Evolutionary conservation across 768 basidiomycete species (phyloP), one percentile per base, ranked within the genome.

Genomic region (Tulasnella sp.): DNA sequence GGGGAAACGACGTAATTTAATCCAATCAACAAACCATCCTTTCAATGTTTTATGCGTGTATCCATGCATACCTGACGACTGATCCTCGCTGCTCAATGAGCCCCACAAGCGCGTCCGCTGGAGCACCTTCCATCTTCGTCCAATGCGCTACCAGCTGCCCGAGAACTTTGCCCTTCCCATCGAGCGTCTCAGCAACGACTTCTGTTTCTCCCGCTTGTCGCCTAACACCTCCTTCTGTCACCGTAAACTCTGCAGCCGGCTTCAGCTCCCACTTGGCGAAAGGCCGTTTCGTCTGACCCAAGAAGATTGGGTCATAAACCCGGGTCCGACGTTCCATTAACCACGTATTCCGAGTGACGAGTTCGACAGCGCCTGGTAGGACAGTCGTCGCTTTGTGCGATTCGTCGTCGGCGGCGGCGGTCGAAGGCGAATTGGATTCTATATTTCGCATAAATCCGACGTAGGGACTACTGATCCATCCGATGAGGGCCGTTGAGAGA

Each of bases 101-200:
- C 19, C 86, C 86, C 52, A 66, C 58, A 19, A 63, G 42, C n/a
- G 26, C 38, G 15, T 56, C 62, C 41, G 59, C 61, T 23, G 75
- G 74, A 1, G 84, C 85, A 38, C 79, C 73, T 63, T 82, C 77
- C 15, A 61, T 63, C 58, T 59, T 56, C 9, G 75, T 80, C 87
- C 88, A 91, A 51, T 73, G 76, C 1, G 91, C 88, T 10, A 88
- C 73, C 89, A 88, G 90, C 51, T 85, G 73, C 23, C 89, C 89
- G 8, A 86, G 52, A 13, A 88, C 71, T 15, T 76, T 74, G 0
- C 85, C 86, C 11, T 76, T 72, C 41, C 73, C 69, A 64, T 84
- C 78, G 44, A 75, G 64, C 2, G 86, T 89, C 70, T 90, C 88
- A 13, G 90, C 89, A 1, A 90, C 77, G 0, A 88, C 88, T 71